A percentile compares a stretch with the other conserved stretches of the same genome.
These are phyloP conservation scores for Vitis hybrid DNA, from an alignment of 177 flowering plant species.

Conservation along the genomic window DNA sequence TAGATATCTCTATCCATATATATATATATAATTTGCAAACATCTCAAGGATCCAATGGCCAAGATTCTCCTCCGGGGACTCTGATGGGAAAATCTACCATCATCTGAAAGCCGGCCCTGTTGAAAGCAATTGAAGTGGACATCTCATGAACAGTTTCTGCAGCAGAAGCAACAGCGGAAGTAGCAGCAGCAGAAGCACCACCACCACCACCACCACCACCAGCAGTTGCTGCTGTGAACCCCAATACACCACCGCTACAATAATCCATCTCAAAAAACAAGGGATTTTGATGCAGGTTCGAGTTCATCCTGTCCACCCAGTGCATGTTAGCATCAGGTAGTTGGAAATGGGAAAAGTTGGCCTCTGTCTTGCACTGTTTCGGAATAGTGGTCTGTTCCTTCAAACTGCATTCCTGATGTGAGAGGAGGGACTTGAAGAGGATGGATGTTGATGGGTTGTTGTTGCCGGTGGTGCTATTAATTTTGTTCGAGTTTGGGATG, in stretches of 20 bases:
- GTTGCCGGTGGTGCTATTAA: not conserved
- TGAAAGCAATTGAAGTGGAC: constrained; percentile 37
- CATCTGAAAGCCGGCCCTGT: constrained; percentile 32
- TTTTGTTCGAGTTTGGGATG: not conserved
- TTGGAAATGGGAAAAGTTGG: constrained; percentile 31
- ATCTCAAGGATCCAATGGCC: constrained; percentile 28
- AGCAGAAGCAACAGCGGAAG: not conserved
- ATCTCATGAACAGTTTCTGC: constrained; percentile 22
- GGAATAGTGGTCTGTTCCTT: constrained; percentile 20
- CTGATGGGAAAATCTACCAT: constrained; percentile 27
- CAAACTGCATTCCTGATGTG: constrained; percentile 30
- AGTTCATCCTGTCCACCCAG: constrained; percentile 24
- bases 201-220: too few relatives aligned
- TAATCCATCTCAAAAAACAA: constrained; percentile 33
- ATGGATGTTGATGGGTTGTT: constrained; percentile 26
- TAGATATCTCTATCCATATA: constrained; percentile 2
- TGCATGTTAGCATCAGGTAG: constrained; percentile 13
- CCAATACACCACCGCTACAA: not conserved
- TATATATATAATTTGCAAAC: not conserved
- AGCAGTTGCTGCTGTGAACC: constrained; percentile 1
- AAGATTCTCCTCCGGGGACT: constrained; percentile 29
- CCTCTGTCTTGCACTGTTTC: constrained; percentile 45
- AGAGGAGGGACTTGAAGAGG: constrained; percentile 37
- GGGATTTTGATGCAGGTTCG: constrained; percentile 23
- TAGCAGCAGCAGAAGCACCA: not conserved